A percentile compares a stretch with the other conserved stretches of the same genome.
Conservation (phyloP, 106 monocot species). For the Posidonia australis region DNA sequence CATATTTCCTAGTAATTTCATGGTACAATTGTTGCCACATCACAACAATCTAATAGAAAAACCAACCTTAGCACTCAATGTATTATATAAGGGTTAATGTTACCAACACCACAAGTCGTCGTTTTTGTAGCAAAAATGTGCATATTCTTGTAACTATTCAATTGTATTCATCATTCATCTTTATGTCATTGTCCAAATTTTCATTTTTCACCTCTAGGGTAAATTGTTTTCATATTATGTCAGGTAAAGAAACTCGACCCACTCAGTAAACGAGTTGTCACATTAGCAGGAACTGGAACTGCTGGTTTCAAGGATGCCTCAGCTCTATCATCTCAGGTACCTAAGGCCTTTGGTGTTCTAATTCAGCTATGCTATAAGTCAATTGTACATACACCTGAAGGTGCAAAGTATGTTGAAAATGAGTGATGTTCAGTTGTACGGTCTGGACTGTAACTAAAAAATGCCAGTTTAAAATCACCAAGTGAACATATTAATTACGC, state of each 20-base stretch:
- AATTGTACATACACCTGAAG: background rate
- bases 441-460: too few species aligned
- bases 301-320: constrained; percentile 85
- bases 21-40: too few species aligned
- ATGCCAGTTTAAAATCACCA: too few species aligned
- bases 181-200: background rate
- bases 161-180: background rate
- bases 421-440: too few species aligned
- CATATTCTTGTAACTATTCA: too few species aligned
- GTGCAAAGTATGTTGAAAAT: background rate
- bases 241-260: constrained; percentile 87
- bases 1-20: too few species aligned
- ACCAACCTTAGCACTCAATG: too few species aligned
- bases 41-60: too few species aligned
- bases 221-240: background rate
- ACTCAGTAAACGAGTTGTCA: constrained; percentile 52
- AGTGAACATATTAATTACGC: too few species aligned
- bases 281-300: constrained; percentile 84
- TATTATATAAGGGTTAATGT: too few species aligned
- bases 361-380: background rate
- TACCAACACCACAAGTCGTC: too few species aligned
- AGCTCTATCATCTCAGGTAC: constrained; percentile 57
- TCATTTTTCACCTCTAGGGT: background rate
- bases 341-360: background rate
- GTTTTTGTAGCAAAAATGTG: too few species aligned